A percentile compares a stretch with the other conserved stretches of the same genome.
Evolutionary conservation across 495 filamentous ascomycete genomes (phyloP).

Genomic region (Podospora tetraspora): DNA sequence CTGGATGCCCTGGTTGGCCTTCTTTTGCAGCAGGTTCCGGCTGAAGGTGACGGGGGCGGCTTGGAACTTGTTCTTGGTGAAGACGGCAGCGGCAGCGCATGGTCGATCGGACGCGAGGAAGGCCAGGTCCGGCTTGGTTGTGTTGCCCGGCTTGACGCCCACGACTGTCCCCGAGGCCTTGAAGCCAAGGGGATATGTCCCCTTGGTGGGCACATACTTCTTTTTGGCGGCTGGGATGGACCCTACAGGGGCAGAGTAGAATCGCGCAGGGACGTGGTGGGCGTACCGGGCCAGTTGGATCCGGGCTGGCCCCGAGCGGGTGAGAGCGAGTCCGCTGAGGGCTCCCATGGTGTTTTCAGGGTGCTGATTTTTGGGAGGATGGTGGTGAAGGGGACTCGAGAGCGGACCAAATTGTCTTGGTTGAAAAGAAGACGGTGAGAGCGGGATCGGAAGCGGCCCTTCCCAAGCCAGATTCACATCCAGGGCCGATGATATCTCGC

Average conservation of each 20-base stretch:
- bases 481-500: neutral
- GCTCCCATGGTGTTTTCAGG: constrained; percentile 17
- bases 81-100: constrained; percentile 88
- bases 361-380: neutral
- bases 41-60: constrained; percentile 89
- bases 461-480: neutral
- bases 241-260: constrained; percentile 58
- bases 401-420: neutral
- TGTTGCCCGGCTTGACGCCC: constrained; percentile 90
- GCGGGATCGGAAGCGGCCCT: constrained; percentile 20
- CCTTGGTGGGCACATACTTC: constrained; percentile 81
- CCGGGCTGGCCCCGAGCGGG: constrained; percentile 29
- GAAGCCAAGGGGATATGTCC: constrained; percentile 88
- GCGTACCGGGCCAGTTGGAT: constrained; percentile 24
- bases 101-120: constrained; percentile 81
- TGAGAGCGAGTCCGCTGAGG: constrained; percentile 19
- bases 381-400: neutral
- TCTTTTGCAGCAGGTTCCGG: constrained; percentile 59
- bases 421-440: constrained; percentile 11
- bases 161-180: constrained; percentile 80
- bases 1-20: constrained; percentile 64
- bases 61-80: constrained; percentile 98
- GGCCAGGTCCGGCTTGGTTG: constrained; percentile 79
- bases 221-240: constrained; percentile 67
- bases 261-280: constrained; percentile 15